These are phyloP conservation scores for Fusarium sp. DNA, from an alignment of 2,329 filamentous ascomycete species.

Conservation along the genomic window DNA sequence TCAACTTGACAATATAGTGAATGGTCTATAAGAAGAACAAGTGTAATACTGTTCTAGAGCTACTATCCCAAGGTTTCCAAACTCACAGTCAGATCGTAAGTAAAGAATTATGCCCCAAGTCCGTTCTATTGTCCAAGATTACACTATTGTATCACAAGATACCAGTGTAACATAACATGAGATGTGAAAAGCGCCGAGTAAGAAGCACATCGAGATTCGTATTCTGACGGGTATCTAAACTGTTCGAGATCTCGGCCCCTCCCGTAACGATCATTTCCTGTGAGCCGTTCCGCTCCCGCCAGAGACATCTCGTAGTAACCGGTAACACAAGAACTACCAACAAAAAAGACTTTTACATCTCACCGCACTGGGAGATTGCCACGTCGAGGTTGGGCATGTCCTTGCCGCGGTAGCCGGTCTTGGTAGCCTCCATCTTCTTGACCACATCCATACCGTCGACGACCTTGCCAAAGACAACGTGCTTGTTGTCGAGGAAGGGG, in stretches of 20 bases:
- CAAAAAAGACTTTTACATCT: conserved; percentile 75
- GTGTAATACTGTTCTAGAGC: too few species aligned
- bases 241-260: conserved; percentile 27
- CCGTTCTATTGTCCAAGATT: background rate
- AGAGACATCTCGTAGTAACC: conserved; percentile 3
- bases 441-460: conserved; percentile 92
- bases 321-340: background rate
- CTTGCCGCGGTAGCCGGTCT: conserved; percentile 78
- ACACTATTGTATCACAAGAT: conserved; percentile 9
- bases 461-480: conserved; percentile 95
- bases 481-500: conserved; percentile 90
- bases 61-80: background rate
- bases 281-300: background rate
- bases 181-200: conserved; percentile 38
- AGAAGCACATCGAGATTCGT: conserved; percentile 19
- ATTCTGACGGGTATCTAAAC: conserved; percentile 42
- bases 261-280: conserved; percentile 10
- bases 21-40: background rate
- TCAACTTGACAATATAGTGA: background rate
- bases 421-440: conserved; percentile 90
- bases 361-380: conserved; percentile 86
- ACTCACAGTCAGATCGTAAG: background rate
- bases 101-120: background rate
- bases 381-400: conserved; percentile 91
- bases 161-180: conserved; percentile 31